Evolutionary conservation across 1,284 basidiomycete genomes (phyloP).

Genomic region (Thelephora terrestris): DNA sequence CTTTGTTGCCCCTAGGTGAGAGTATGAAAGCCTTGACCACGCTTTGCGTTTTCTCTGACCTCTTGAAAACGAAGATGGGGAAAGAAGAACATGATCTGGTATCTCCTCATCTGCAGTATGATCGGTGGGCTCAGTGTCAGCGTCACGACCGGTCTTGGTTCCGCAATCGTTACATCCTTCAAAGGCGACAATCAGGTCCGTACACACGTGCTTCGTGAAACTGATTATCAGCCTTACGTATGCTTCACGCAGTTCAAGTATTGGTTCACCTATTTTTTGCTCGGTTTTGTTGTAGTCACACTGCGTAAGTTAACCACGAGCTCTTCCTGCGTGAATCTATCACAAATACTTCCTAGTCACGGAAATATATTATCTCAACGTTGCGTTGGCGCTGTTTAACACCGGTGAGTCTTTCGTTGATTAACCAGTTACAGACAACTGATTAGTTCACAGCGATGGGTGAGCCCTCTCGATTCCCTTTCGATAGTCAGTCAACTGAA

Average conservation of each 20-base stretch:
- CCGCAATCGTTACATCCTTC: conserved; percentile 82
- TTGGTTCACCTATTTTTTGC: conserved; percentile 84
- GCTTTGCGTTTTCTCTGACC: conserved; percentile 1
- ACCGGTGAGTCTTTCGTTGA: conserved; percentile 40
- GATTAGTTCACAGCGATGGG: conserved; percentile 57
- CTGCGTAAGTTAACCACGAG: conserved; percentile 39
- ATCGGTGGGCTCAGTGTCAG: conserved; percentile 96
- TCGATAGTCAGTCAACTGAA: background rate
- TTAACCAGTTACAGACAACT: conserved; percentile 6
- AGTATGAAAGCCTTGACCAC: background rate
- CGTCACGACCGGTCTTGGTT: conserved; percentile 89
- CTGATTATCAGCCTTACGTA: conserved; percentile 1
- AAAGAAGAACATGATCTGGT: conserved; percentile 92
- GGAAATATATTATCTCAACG: conserved; percentile 95
- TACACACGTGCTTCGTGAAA: background rate
- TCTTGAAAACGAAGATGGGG: conserved; percentile 50
- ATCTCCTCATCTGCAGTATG: conserved; percentile 89
- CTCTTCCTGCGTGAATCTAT: conserved; percentile 15
- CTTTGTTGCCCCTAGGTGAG: conserved; percentile 64
- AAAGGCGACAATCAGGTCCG: conserved; percentile 78
- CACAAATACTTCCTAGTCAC: conserved; percentile 39
- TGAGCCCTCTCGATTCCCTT: conserved; percentile 20
- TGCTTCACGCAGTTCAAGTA: conserved; percentile 45
- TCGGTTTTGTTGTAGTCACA: conserved; percentile 80
- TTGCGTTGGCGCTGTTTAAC: conserved; percentile 94